Conservation (phyloP, 225 moss, liverwort and hornwort genomes). For the Bryoerythrophyllum caledonicum region DNA sequence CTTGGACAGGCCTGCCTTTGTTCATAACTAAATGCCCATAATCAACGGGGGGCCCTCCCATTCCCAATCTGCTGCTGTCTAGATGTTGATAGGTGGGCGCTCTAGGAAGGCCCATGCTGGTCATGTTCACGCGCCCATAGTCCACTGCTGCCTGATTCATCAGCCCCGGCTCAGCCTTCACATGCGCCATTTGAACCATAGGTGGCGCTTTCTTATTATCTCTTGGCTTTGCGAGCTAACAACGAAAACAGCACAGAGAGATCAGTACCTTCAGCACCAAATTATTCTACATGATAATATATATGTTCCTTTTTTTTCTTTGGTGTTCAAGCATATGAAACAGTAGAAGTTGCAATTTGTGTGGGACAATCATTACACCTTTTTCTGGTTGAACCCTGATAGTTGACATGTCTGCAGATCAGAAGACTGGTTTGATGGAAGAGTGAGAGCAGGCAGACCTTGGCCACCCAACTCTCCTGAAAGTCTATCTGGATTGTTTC, state of each 20-base stretch:
- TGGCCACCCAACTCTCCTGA: constrained; percentile 68
- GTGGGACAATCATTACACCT: constrained; percentile 57
- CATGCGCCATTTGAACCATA: constrained; percentile 53
- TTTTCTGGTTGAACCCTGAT: constrained; percentile 68
- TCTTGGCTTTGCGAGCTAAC: constrained; percentile 53
- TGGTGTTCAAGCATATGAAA: constrained; percentile 40
- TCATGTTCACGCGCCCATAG: constrained; percentile 38
- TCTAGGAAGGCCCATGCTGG: constrained; percentile 45
- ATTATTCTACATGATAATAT: not conserved
- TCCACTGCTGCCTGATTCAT: constrained; percentile 50
- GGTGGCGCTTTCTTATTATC: constrained; percentile 51
- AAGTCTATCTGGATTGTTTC: constrained; percentile 63
- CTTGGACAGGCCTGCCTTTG: constrained; percentile 58
- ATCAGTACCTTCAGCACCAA: constrained; percentile 29
- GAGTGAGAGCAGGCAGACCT: constrained; percentile 50
- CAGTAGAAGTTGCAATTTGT: constrained; percentile 32
- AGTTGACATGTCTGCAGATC: constrained; percentile 61
- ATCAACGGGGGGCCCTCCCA: constrained; percentile 49
- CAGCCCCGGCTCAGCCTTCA: constrained; percentile 62
- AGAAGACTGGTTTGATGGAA: constrained; percentile 62
- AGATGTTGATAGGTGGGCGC: constrained; percentile 51
- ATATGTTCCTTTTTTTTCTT: not conserved
- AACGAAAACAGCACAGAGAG: constrained; percentile 26
- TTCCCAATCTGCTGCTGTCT: constrained; percentile 54
- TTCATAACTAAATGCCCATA: constrained; percentile 58